These are phyloP conservation scores for Elaphomyces granulatus DNA, from an alignment of 495 filamentous ascomycete species.

Conservation along the genomic window DNA sequence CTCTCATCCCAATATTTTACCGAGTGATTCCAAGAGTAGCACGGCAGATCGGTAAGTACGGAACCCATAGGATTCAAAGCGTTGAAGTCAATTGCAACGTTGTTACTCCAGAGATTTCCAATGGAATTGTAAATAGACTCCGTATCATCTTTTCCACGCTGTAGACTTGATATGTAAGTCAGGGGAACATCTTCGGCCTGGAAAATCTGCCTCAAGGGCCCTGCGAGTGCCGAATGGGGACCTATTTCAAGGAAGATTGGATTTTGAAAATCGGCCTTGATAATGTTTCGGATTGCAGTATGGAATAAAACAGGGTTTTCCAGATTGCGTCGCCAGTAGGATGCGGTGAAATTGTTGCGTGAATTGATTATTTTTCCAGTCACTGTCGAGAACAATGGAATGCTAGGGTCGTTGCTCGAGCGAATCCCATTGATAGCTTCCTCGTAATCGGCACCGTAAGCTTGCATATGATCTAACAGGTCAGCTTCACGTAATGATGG, in stretches of 20 bases:
- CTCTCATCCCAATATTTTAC: constrained; percentile 20
- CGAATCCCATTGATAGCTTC: constrained; percentile 7
- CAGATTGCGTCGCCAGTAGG: constrained; percentile 31
- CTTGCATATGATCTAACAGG: constrained; percentile 16
- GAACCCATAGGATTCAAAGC: constrained; percentile 4
- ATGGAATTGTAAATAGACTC: constrained; percentile 3
- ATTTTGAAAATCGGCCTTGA: constrained; percentile 5
- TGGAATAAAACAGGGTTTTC: constrained; percentile 24
- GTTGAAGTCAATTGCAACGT: constrained; percentile 4
- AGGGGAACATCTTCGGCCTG: neutral
- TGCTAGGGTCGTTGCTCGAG: neutral
- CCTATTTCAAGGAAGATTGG: constrained; percentile 46
- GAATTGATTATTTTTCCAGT: constrained; percentile 11
- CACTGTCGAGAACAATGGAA: constrained; percentile 21
- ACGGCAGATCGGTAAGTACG: constrained; percentile 20
- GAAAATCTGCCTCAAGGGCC: constrained; percentile 38
- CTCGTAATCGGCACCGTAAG: constrained; percentile 10
- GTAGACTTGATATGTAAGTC: constrained; percentile 12
- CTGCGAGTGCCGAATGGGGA: constrained; percentile 43
- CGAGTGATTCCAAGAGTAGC: constrained; percentile 26
- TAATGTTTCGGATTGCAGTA: constrained; percentile 10
- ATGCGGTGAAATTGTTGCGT: constrained; percentile 13
- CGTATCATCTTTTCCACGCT: constrained; percentile 5
- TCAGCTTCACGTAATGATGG: neutral
- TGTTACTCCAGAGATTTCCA: constrained; percentile 12